Conservation (phyloP, 257 asterid genomes). For the Mitragyna speciosa region DNA sequence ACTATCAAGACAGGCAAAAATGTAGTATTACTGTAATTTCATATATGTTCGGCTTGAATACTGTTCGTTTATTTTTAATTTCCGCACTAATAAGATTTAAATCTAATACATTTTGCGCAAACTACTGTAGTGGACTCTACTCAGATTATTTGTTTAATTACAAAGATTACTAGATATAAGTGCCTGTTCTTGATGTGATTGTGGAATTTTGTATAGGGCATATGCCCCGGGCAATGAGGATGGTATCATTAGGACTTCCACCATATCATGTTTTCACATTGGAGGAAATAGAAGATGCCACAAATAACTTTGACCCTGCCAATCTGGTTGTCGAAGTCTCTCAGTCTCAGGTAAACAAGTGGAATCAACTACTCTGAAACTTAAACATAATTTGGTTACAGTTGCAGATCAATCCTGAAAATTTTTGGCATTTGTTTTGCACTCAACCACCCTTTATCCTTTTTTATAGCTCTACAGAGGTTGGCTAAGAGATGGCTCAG, state of each 20-base stretch:
- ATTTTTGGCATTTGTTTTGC: not conserved
- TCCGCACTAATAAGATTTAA: not conserved
- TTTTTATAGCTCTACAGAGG: constrained; percentile 70
- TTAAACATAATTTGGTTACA: not conserved
- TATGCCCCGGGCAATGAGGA: constrained; percentile 65
- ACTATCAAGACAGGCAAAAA: not conserved
- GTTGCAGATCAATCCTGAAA: not conserved
- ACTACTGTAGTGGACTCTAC: not conserved
- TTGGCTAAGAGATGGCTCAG: constrained; percentile 80
- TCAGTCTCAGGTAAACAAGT: constrained; percentile 69
- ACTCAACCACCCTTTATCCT: not conserved
- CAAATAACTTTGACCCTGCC: constrained; percentile 70
- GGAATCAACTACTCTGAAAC: not conserved
- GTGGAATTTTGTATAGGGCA: constrained; percentile 39
- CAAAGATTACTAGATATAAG: not conserved
- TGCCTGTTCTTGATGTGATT: not conserved
- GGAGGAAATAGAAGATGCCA: constrained; percentile 94
- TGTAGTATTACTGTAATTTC: not conserved
- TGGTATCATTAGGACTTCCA: constrained; percentile 80
- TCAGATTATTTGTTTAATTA: not conserved
- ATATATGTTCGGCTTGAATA: not conserved
- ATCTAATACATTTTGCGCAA: not conserved
- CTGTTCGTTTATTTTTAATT: not conserved
- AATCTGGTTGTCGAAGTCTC: constrained; percentile 83
- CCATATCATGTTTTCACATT: constrained; percentile 83